Evolutionary conservation across 345 rosid genomes (phyloP).

Genomic region (Acer campestre): DNA sequence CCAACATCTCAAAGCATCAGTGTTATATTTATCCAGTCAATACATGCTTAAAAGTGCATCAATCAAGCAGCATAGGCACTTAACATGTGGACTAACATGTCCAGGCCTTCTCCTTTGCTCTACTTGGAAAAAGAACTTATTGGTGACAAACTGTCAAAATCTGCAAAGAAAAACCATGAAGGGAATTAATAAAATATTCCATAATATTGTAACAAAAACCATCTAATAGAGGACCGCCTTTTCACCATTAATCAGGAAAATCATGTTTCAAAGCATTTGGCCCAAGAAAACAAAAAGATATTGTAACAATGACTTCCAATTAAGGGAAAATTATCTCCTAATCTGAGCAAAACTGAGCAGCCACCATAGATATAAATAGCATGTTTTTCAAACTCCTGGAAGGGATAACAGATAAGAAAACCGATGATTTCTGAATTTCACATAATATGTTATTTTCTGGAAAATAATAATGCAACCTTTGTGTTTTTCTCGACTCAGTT

Average conservation of each 20-base stretch:
- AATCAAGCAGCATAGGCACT: neutral
- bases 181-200: neutral
- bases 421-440: neutral
- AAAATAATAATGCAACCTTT: neutral
- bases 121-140: neutral
- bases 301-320: neutral
- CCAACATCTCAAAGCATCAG: neutral
- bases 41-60: neutral
- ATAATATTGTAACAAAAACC: too few relatives aligned
- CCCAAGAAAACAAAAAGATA: neutral
- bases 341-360: neutral
- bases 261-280: neutral
- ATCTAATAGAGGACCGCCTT: neutral
- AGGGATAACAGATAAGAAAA: neutral
- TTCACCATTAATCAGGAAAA: neutral
- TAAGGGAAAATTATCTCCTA: neutral
- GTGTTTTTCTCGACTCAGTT: neutral
- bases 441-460: neutral
- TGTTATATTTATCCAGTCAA: slow-evolving; percentile 5
- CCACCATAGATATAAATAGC: neutral
- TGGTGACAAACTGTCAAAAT: slow-evolving; percentile 6
- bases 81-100: neutral
- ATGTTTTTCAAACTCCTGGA: neutral
- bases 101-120: neutral
- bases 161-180: neutral